Evolutionary conservation across 805 yeast species (phyloP).

Genomic region (Barnettozyma wickerhamii): DNA sequence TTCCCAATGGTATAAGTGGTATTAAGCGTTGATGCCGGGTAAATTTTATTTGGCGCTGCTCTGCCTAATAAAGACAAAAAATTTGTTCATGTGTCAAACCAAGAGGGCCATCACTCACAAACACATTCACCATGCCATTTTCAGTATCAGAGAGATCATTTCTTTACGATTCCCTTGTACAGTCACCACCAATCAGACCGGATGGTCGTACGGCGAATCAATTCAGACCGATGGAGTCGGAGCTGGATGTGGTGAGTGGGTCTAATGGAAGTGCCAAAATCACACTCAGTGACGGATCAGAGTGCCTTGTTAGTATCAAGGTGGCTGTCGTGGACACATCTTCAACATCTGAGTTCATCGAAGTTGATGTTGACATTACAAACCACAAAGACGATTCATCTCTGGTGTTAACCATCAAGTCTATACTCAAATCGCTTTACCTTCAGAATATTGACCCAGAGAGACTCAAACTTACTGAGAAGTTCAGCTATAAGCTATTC

Average conservation of each 20-base stretch:
- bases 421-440: constrained; percentile 53
- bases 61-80: not conserved
- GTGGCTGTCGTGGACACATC: constrained; percentile 64
- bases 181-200: constrained; percentile 66
- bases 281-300: constrained; percentile 84
- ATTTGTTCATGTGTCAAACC: too few species aligned
- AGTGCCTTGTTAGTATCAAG: constrained; percentile 88
- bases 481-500: constrained; percentile 69
- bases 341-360: constrained; percentile 46
- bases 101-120: too few species aligned
- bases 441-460: constrained; percentile 47
- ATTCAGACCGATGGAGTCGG: constrained; percentile 83
- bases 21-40: too few species aligned
- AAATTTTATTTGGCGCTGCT: too few species aligned
- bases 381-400: constrained; percentile 79
- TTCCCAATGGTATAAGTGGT: too few species aligned
- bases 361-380: constrained; percentile 76
- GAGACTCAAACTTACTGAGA: constrained; percentile 59
- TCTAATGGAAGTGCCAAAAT: constrained; percentile 93
- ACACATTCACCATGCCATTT: constrained; percentile 44
- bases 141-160: constrained; percentile 77
- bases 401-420: constrained; percentile 57
- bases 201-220: constrained; percentile 76
- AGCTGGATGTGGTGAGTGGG: constrained; percentile 73
- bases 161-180: constrained; percentile 64